Evolutionary conservation across 2,329 filamentous ascomycete genomes (phyloP), one percentile per base, ranked within the genome.

Genomic region (Aureobasidium leucospermi): DNA sequence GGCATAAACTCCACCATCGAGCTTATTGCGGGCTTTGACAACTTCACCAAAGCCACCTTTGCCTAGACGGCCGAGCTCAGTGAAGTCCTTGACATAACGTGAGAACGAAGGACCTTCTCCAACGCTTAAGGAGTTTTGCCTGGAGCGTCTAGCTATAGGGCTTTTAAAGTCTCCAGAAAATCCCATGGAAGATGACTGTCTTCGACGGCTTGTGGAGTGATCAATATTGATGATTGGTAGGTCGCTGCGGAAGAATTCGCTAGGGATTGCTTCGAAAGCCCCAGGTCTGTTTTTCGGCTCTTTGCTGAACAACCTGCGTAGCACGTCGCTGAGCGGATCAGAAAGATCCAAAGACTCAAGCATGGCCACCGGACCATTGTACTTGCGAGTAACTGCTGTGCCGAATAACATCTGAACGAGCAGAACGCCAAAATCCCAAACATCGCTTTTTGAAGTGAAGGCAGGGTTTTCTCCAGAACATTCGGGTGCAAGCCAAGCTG

Each of bases 41-140:
- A 99, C 94, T 74, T 96, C 90, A 5, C 94, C 94, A 74, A 96
- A 99, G 0, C 93, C 94, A 45, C 94, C 94, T 71, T 93, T 95
- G 3, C 94, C 94, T 11, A 99, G 79, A 4, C 89, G 84, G 13
- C 90, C 90, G 68, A 94, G 86, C 73, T 97, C 92, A 16, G 92
- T 86, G 73, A 96, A 99, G 67, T 97, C 94, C 67, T 88, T 88
- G 10, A 82, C 83, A 69, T 96, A 99, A 62, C 93, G 84, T 1
- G 90, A 95, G 46, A 65, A 48, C 9, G 32, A 43, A 13, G 51
- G 39, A 61, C 55, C 62, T n/a, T 71, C 70, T 16, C 61, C 53
- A 13, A 64, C 45, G 49, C 63, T 68, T 1, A 65, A 66, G 3
- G 71, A 73, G 39, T 68, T 69, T 38, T 70, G 69, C 39, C 71